Evolutionary conservation across 129 eudicot species (phyloP).

Genomic region (Tagetes erecta): DNA sequence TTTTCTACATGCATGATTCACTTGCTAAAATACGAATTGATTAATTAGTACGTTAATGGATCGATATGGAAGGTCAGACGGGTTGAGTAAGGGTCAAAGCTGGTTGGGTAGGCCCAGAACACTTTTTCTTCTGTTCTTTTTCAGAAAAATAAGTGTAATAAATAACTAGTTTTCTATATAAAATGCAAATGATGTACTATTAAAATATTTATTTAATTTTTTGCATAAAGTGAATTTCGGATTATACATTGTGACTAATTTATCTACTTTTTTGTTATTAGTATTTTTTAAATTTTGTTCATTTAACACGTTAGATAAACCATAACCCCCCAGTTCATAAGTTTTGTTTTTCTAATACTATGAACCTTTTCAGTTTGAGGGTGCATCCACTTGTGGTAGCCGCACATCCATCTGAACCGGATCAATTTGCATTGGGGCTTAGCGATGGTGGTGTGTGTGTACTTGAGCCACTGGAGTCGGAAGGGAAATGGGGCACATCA

Average conservation of each 20-base stretch:
- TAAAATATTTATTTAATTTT: neutral
- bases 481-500: slow-evolving; percentile 80
- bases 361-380: slow-evolving; percentile 45
- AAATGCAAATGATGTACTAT: neutral
- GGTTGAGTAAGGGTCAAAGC: neutral
- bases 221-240: neutral
- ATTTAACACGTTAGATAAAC: neutral
- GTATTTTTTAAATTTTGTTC: neutral
- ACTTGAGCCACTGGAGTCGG: slow-evolving; percentile 76
- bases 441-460: slow-evolving; percentile 77
- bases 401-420: slow-evolving; percentile 73
- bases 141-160: neutral
- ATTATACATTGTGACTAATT: too few relatives aligned
- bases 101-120: neutral
- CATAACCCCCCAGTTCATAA: neutral
- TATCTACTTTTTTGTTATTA: neutral
- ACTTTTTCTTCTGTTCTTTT: neutral
- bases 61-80: neutral
- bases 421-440: slow-evolving; percentile 82
- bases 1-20: neutral
- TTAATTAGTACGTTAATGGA: neutral
- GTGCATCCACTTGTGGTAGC: slow-evolving; percentile 72
- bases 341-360: neutral
- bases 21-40: neutral
- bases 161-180: neutral